A percentile compares a stretch with the other conserved stretches of the same genome.
phyloP scores from a whole-genome alignment of 2,329 filamentous ascomycete genomes.

The Periconia digitata region DNA sequence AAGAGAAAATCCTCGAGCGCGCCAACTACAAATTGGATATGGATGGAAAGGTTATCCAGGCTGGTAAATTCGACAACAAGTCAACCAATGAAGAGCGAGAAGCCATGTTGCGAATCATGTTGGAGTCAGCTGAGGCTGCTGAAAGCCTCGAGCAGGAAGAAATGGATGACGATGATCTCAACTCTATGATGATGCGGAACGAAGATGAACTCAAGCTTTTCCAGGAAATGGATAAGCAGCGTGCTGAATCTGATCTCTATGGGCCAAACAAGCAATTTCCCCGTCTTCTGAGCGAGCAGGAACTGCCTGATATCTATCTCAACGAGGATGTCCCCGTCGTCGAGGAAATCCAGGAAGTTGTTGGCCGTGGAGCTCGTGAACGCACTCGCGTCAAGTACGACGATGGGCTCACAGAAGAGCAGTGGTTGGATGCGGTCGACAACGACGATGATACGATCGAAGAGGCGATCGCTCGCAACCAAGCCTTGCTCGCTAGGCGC shows the following conservation, averaged over 20 bases:
- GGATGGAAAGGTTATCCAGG: constrained; percentile 99
- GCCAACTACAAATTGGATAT: constrained; percentile 98
- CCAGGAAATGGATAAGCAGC: constrained; percentile 79
- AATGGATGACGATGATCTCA: constrained; percentile 98
- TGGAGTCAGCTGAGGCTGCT: constrained; percentile 74
- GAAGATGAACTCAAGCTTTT: constrained; percentile 79
- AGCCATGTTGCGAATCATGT: constrained; percentile 88
- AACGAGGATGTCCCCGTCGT: constrained; percentile 79
- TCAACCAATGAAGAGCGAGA: constrained; percentile 98
- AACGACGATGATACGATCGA: constrained; percentile 94
- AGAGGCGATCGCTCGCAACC: constrained; percentile 86
- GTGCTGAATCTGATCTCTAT: constrained; percentile 67
- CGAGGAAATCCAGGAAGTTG: constrained; percentile 75
- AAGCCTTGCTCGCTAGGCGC: constrained; percentile 79
- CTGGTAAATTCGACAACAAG: constrained; percentile 99
- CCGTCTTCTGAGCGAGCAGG: constrained; percentile 82
- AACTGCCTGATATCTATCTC: constrained; percentile 92
- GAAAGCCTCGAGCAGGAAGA: constrained; percentile 84
- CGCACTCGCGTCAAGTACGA: constrained; percentile 94
- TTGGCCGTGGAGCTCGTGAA: constrained; percentile 90
- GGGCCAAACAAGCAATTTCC: constrained; percentile 70
- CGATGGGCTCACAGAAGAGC: constrained; percentile 95
- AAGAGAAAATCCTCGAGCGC: constrained; percentile 97
- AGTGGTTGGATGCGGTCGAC: constrained; percentile 97
- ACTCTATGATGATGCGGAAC: constrained; percentile 86